phyloP scores from a whole-genome alignment of 2,329 filamentous ascomycete species.

The Colletotrichum somersetense region DNA sequence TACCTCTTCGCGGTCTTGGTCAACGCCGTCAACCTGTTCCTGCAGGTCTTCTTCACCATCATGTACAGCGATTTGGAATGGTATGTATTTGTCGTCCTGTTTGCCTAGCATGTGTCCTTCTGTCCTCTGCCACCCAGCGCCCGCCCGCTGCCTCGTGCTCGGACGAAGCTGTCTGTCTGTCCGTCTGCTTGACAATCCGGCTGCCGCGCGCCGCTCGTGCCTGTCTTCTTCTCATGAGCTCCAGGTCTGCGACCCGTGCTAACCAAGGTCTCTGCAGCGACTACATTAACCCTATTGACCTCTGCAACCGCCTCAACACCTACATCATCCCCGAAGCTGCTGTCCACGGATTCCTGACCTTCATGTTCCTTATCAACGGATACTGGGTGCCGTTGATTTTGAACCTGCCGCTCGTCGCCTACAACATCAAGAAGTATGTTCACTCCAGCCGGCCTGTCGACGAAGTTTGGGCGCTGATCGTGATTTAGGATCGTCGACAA shows the following conservation, averaged over 20 bases:
- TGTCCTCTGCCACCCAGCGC: background rate
- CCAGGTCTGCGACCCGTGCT: conserved; percentile 44
- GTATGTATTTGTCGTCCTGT: conserved; percentile 66
- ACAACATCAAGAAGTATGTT: conserved; percentile 97
- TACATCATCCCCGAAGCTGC: conserved; percentile 99
- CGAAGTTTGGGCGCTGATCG: conserved; percentile 28
- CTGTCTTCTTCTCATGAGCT: conserved; percentile 17
- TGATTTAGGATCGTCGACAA: conserved; percentile 88
- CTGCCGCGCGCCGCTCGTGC: conserved; percentile 11
- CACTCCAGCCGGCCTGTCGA: background rate
- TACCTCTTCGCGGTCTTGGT: conserved; percentile 98
- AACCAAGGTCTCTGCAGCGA: conserved; percentile 71
- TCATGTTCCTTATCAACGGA: conserved; percentile 97
- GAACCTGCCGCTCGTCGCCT: conserved; percentile 91
- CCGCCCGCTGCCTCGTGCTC: conserved; percentile 1
- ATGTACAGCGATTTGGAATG: conserved; percentile 99
- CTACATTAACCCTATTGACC: conserved; percentile 99
- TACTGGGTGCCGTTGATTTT: conserved; percentile 96
- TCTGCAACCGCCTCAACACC: conserved; percentile 99
- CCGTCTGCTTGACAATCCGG: background rate
- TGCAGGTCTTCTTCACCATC: conserved; percentile 99
- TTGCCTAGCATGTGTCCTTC: background rate
- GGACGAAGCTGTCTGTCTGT: conserved; percentile 14
- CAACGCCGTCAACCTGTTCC: conserved; percentile 99
- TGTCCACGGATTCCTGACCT: conserved; percentile 94